phyloP scores from a whole-genome alignment of 2,329 filamentous ascomycete genomes.

The Coleophoma cylindrospora region DNA sequence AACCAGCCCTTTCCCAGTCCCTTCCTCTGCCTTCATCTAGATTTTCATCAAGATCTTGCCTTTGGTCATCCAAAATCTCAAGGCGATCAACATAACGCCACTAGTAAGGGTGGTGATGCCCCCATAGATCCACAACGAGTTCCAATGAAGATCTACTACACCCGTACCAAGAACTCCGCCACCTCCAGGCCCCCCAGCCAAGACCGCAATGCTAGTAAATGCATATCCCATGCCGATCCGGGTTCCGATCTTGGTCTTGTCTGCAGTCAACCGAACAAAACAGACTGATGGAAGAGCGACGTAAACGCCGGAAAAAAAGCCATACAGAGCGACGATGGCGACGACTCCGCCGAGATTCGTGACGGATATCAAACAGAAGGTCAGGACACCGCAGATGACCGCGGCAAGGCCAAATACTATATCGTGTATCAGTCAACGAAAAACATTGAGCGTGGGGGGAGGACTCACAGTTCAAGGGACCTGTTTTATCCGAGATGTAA shows the following conservation, averaged over 20 bases:
- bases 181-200: no score
- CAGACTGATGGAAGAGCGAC: not conserved
- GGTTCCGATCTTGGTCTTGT: not conserved
- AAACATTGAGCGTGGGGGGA: not conserved
- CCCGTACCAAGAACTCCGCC: no score
- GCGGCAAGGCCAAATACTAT: no score
- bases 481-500: not conserved
- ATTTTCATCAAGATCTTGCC: no score
- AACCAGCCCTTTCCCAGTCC: no score
- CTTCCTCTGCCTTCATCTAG: no score
- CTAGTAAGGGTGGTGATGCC: no score
- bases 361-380: not conserved
- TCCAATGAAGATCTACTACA: no score
- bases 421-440: no score
- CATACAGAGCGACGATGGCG: not conserved
- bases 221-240: not conserved
- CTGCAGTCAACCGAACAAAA: not conserved
- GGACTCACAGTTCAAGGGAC: not conserved
- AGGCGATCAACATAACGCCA: no score
- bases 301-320: not conserved
- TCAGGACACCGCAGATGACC: not conserved
- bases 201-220: not conserved
- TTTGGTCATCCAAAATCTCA: no score
- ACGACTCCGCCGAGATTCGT: not conserved
- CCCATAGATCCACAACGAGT: no score